These are phyloP conservation scores for Rossbeevera mucosa DNA, from an alignment of 768 basidiomycete species.

Conservation along the genomic window DNA sequence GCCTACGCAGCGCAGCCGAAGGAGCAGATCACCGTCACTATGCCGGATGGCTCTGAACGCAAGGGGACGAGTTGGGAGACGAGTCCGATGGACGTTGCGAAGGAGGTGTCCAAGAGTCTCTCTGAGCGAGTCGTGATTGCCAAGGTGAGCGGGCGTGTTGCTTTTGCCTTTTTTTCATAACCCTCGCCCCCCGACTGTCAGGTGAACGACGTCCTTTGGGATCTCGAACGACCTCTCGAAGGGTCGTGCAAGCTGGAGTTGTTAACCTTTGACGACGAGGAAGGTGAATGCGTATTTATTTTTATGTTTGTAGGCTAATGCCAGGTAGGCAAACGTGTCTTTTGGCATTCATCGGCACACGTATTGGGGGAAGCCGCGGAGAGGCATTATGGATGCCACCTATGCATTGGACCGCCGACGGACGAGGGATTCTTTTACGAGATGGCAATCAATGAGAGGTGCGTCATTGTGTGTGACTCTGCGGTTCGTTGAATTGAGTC, in stretches of 20 bases:
- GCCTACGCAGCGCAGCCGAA: constrained; percentile 58
- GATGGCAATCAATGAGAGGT: constrained; percentile 87
- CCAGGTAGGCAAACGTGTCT: constrained; percentile 80
- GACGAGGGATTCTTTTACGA: constrained; percentile 99
- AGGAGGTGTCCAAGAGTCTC: constrained; percentile 79
- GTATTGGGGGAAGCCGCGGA: constrained; percentile 96
- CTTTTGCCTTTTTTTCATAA: no score
- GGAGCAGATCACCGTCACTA: constrained; percentile 74
- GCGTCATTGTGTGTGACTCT: constrained; percentile 1
- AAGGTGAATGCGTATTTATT: constrained; percentile 41
- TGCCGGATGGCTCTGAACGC: constrained; percentile 82
- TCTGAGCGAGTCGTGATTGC: constrained; percentile 90
- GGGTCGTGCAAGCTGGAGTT: constrained; percentile 73
- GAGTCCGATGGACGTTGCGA: constrained; percentile 86
- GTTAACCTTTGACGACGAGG: constrained; percentile 88
- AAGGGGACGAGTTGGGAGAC: constrained; percentile 93
- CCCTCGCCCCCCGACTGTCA: no score
- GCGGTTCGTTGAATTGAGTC: not conserved
- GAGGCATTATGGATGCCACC: constrained; percentile 93
- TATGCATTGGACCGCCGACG: constrained; percentile 95
- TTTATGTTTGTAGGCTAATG: no score
- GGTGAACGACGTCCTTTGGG: constrained; percentile 90
- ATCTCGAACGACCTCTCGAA: constrained; percentile 93
- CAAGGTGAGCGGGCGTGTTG: no score
- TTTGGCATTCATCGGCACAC: constrained; percentile 99